phyloP scores from a whole-genome alignment of 2,329 filamentous ascomycete genomes.

The Orbilia brochopaga region DNA sequence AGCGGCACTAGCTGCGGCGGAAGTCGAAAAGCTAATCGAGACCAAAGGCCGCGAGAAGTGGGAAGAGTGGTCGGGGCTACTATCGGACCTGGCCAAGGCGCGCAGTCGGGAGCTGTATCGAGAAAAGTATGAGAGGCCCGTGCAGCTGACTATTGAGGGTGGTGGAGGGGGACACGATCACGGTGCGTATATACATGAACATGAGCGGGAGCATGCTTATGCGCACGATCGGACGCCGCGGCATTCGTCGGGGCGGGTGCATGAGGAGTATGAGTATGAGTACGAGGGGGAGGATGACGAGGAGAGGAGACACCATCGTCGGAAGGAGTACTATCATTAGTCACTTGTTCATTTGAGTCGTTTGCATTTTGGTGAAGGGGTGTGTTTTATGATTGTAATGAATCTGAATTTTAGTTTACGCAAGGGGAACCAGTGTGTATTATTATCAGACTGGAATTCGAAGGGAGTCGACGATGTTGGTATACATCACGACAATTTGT shows the following conservation, averaged over 20 bases:
- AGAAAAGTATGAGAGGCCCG: conserved; percentile 64
- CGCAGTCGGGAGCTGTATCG: conserved; percentile 69
- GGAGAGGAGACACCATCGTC: no score
- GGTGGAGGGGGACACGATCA: no score
- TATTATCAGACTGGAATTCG: no score
- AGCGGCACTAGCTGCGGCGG: conserved; percentile 73
- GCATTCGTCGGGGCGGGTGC: neutral
- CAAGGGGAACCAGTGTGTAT: no score
- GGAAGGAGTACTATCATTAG: conserved; percentile 12
- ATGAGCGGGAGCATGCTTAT: neutral
- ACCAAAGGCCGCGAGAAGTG: conserved; percentile 68
- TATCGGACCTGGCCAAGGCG: conserved; percentile 66
- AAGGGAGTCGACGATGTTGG: no score
- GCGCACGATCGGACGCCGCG: no score
- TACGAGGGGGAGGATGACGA: no score
- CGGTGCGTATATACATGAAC: conserved; percentile 3
- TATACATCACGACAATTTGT: no score
- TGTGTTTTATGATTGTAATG: no score
- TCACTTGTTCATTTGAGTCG: no score
- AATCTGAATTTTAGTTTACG: no score
- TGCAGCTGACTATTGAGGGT: conserved; percentile 56
- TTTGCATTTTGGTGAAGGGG: no score
- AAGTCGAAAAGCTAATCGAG: conserved; percentile 77
- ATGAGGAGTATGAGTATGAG: neutral
- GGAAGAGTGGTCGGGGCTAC: conserved; percentile 58